Evolutionary conservation across 2,329 filamentous ascomycete species (phyloP), one percentile per base, ranked within the genome.

Genomic region (Claviceps humidiphila): DNA sequence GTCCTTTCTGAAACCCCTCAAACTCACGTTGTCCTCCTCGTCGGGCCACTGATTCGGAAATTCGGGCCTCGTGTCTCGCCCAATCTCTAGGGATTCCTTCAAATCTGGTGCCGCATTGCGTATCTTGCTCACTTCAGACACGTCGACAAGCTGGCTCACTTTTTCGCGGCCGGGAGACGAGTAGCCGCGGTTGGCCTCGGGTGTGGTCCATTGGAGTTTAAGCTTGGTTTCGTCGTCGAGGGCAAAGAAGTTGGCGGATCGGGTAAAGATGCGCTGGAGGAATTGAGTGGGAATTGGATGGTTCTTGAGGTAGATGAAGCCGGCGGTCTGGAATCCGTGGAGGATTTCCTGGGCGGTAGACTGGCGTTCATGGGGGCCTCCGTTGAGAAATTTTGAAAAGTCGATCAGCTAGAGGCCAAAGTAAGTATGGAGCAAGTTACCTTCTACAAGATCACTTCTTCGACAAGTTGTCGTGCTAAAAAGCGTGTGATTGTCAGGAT

Each of bases 271-370:
- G 53, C 75, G 67, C 54, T 76, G 66, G 13, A 20, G 17, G 17
- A 20, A 20, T 20, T 76, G 69, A 3, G 77, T 61, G 0, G 81
- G 68, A 55, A 95, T 84, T 42, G 85, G 79, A 58, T 91, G 83
- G 66, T 91, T 87, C 60, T 83, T 83, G 41, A 95, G 79, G 68
- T 95, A 95, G 63, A 96, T 79, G 73, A 96, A 95, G 53, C 90
- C 90, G 2, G 89, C 86, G 1, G 78, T 84, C 61, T 89, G 85
- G 71, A 96, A 95, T 43, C 87, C 89, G 51, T 81, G 64, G 13
- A 91, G 81, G 58, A 95, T 82, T 42, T 84, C 80, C 51, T 80
- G 68, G 22, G 89, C 89, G 1, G 86, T 81, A 44, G 76, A 69
- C 49, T 75, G 71, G 59, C 84, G 85, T 58, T 85, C 72, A 9